Evolutionary conservation across 2,329 filamentous ascomycete genomes (phyloP), one percentile per base, ranked within the genome.

Genomic region (Penicillium brasilianum): DNA sequence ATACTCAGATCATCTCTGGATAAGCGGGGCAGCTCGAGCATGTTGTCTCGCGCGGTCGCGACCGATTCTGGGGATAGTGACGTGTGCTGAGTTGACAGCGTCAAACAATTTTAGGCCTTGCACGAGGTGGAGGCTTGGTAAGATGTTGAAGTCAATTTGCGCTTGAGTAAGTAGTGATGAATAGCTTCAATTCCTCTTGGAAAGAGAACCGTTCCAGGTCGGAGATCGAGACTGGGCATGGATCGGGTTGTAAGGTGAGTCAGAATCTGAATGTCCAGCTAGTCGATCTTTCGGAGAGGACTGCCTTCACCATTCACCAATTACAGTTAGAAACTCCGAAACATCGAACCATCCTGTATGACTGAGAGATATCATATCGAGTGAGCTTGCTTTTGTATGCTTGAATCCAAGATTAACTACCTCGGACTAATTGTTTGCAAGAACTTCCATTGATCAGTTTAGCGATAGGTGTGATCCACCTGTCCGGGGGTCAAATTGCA

Each of bases 1-100:
- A 66, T 65, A 18, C 16, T 52, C 3, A 53, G 28, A 7, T 39
- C 53, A 13, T 39, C 32, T 34, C n/a, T 37, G 9, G 32, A 25
- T 37, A 20, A 6, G 37, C 9, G 30, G 20, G 49, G 22, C 9
- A 20, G 32, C 28, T 37, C 41, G 43, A 32, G 18, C 57, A 58
- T 58, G 18, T 53, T 39, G 50, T 4, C 3, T 14, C 1, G 28
- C 10, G n/a, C 14, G n/a, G n/a, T 50, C 30, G 48, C 30, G 30
- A 34, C 48, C 28, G 28, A 34, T n/a, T 30, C 16, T 48, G 44
- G 14, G 11, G 20, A 18, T 6, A 34, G 6, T 32, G 28, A 34
- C 4, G 28, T 7, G 48, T 18, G 10, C 11, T 49, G 4, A 4
- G 16, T 13, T 20, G 13, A 10, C n/a, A 11, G 30, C 20, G 43